phyloP scores from a whole-genome alignment of 2,329 filamentous ascomycete genomes.

The Tolypocladium tropicale region DNA sequence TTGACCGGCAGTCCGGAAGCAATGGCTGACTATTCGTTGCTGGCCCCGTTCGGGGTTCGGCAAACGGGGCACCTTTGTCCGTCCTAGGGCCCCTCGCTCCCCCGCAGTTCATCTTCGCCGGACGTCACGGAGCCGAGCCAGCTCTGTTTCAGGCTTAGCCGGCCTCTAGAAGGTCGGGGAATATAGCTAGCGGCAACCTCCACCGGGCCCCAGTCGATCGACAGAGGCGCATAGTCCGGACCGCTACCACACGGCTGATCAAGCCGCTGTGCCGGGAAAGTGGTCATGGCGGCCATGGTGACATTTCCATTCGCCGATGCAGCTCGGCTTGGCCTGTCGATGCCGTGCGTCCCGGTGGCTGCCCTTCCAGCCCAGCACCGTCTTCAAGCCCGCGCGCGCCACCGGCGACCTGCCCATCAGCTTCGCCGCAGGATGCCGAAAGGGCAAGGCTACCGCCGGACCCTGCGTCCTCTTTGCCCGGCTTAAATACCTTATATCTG shows the following conservation, averaged over 20 bases:
- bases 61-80: too few relatives aligned
- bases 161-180: not conserved
- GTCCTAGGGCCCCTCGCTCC: not conserved
- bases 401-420: not conserved
- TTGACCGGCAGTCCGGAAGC: too few relatives aligned
- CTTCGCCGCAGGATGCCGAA: not conserved
- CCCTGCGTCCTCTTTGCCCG: not conserved
- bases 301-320: not conserved
- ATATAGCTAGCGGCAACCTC: not conserved
- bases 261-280: not conserved
- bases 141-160: too few relatives aligned
- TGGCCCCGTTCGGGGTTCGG: too few relatives aligned
- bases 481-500: not conserved
- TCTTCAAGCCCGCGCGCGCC: not conserved
- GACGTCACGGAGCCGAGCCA: not conserved
- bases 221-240: not conserved
- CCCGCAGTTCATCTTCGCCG: not conserved
- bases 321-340: not conserved
- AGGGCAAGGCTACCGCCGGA: not conserved
- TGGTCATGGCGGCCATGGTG: not conserved
- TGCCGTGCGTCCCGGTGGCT: not conserved
- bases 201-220: not conserved
- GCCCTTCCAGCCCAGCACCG: not conserved
- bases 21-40: too few relatives aligned
- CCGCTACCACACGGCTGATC: not conserved